A percentile compares a stretch with the other conserved stretches of the same genome.
Conservation (phyloP, 345 rosid species). For the Citrus sp. region DNA sequence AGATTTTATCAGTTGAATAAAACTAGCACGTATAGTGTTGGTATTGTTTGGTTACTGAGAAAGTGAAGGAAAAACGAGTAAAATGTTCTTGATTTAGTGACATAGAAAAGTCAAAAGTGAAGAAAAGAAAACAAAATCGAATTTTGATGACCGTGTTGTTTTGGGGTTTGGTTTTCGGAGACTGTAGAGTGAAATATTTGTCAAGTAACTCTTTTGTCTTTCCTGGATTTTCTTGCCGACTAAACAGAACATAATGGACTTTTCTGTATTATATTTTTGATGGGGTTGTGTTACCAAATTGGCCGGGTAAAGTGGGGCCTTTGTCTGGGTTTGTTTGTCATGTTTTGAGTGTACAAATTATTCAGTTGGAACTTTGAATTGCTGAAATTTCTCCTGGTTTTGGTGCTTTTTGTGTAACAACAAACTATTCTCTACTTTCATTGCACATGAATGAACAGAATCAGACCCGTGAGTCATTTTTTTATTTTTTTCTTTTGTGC, state of each 20-base stretch:
- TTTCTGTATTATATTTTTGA: not conserved
- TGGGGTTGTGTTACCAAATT: not conserved
- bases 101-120: not conserved
- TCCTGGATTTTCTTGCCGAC: slow-evolving; percentile 6
- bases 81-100: not conserved
- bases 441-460: slow-evolving; percentile 36
- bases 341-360: not conserved
- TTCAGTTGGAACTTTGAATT: not conserved
- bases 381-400: slow-evolving; percentile 5
- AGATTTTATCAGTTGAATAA: not conserved
- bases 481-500: not conserved
- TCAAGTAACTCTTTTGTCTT: not conserved
- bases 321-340: not conserved
- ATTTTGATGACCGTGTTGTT: not conserved
- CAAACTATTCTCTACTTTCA: slow-evolving; percentile 4
- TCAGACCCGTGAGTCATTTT: slow-evolving; percentile 35
- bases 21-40: not conserved
- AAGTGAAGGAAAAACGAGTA: slow-evolving; percentile 3
- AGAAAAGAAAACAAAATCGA: not conserved
- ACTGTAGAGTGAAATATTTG: not conserved
- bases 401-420: not conserved
- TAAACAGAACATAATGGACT: slow-evolving; percentile 12
- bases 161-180: not conserved
- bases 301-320: slow-evolving; percentile 2
- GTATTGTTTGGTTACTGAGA: slow-evolving; percentile 18